Conservation (phyloP, 805 yeast genomes). For the Metschnikowia matae region DNA sequence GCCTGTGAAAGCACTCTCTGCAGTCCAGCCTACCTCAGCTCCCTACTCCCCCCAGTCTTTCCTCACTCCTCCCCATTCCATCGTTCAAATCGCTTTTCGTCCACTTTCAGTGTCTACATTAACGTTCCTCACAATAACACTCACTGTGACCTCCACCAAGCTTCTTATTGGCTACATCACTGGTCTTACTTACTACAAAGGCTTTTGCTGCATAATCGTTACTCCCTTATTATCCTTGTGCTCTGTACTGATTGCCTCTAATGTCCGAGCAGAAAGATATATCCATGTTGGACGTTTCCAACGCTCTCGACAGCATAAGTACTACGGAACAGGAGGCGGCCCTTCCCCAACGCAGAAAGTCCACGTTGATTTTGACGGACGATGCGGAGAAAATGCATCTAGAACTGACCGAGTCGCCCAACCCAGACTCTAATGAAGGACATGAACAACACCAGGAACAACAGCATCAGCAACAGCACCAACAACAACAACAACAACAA, state of each 20-base stretch:
- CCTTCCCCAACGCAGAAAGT: slow-evolving; percentile 50
- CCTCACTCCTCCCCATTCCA: neutral
- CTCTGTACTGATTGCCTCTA: neutral
- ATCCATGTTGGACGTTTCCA: slow-evolving; percentile 43
- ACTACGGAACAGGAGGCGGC: slow-evolving; percentile 9
- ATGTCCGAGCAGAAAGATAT: slow-evolving; percentile 30
- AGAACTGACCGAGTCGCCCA: slow-evolving; percentile 24
- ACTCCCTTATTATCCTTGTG: neutral
- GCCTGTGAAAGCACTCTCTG: no score
- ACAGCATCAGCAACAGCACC: neutral
- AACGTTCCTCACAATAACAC: neutral
- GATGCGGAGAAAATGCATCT: slow-evolving; percentile 49
- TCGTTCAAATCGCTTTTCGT: neutral
- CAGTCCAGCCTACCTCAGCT: no score
- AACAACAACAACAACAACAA: slow-evolving; percentile 1
- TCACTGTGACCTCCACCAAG: neutral
- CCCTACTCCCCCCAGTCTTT: no score
- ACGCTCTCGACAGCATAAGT: slow-evolving; percentile 22
- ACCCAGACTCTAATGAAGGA: neutral
- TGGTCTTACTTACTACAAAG: no score
- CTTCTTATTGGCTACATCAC: neutral
- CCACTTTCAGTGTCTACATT: neutral
- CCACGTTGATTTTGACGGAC: slow-evolving; percentile 68
- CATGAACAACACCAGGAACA: neutral
- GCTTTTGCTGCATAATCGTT: neutral